Evolutionary conservation across 345 rosid species (phyloP).

Genomic region (Anastatica hierochuntica): DNA sequence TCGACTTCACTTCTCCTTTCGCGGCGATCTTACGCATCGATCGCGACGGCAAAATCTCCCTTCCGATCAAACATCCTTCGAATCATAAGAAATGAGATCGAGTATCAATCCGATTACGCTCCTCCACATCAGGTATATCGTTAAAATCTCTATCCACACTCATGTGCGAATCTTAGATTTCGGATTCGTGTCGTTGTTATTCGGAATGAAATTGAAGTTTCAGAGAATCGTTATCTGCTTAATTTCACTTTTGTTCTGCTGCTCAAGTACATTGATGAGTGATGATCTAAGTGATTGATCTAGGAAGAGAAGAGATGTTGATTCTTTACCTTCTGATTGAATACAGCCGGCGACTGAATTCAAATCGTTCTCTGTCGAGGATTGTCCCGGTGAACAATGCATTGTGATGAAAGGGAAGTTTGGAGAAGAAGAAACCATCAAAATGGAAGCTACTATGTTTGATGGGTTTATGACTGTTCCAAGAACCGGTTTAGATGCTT

Average conservation of each 20-base stretch:
- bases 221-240: too few relatives aligned
- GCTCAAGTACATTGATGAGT: too few relatives aligned
- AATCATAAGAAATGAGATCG: conserved; percentile 48
- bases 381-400: conserved; percentile 45
- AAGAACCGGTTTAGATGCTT: conserved; percentile 38
- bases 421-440: conserved; percentile 34
- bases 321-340: not conserved
- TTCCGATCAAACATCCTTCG: conserved; percentile 57
- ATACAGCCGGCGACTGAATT: conserved; percentile 42
- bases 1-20: conserved; percentile 9
- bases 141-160: not conserved
- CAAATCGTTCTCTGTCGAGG: conserved; percentile 47
- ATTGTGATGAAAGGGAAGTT: conserved; percentile 39
- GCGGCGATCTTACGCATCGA: conserved; percentile 18
- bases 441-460: conserved; percentile 61
- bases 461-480: conserved; percentile 44
- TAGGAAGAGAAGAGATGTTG: not conserved
- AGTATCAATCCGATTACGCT: conserved; percentile 47
- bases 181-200: not conserved
- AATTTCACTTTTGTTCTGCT: not conserved
- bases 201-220: too few relatives aligned
- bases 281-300: too few relatives aligned
- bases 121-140: conserved; percentile 47
- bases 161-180: not conserved
- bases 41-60: conserved; percentile 27